Conservation (phyloP, 1,284 basidiomycete genomes). For the Sporisorium scitamineum region DNA sequence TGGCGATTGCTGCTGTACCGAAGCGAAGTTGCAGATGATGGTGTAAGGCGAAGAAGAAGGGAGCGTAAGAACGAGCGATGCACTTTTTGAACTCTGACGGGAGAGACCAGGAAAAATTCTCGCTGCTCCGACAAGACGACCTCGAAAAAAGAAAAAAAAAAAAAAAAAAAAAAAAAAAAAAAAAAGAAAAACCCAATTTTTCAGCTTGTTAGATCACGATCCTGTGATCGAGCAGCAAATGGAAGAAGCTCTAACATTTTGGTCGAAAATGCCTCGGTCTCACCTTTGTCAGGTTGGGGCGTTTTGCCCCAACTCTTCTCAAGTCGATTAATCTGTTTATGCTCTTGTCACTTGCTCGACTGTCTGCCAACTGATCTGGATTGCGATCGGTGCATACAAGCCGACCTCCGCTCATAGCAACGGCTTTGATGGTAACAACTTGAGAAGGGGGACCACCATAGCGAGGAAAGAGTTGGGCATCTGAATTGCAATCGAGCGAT, state of each 20-base stretch:
- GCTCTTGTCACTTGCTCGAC: neutral
- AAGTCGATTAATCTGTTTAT: no score
- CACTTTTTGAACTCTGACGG: neutral
- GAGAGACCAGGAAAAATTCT: neutral
- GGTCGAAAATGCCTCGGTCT: neutral
- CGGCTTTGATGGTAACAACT: neutral
- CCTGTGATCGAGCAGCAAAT: neutral
- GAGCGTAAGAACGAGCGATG: neutral
- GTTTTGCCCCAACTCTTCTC: neutral
- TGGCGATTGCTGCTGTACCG: neutral
- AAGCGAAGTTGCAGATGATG: neutral
- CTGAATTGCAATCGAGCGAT: neutral
- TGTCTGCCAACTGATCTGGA: neutral
- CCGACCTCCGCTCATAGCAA: neutral
- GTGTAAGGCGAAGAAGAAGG: neutral
- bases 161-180: neutral
- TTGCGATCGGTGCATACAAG: neutral
- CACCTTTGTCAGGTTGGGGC: neutral
- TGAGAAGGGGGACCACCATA: neutral
- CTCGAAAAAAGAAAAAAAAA: no score
- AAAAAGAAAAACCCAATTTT: neutral
- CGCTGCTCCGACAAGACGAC: slow-evolving; percentile 1
- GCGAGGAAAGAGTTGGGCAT: neutral
- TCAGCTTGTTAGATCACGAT: neutral
- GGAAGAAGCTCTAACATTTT: neutral